phyloP scores from a whole-genome alignment of 371 early-diverging fungal genomes.

The Mortierella sp. region DNA sequence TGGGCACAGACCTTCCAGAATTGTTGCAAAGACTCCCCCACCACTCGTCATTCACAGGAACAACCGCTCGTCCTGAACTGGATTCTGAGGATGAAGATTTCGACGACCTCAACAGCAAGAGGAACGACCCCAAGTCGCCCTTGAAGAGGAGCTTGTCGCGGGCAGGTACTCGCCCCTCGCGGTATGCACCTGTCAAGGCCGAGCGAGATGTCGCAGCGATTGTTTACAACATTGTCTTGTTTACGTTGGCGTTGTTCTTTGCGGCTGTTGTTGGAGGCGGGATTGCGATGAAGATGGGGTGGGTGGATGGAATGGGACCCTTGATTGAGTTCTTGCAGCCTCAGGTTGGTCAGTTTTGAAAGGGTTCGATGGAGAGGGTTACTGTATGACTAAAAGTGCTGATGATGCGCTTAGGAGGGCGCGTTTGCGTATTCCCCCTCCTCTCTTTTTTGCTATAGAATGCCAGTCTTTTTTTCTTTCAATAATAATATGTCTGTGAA shows the following conservation, averaged over 20 bases:
- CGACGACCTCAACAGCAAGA: conserved; percentile 1
- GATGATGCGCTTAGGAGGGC: no score
- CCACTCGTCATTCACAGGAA: conserved; percentile 47
- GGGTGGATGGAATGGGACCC: conserved; percentile 40
- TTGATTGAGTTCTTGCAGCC: conserved; percentile 44
- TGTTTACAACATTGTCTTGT: conserved; percentile 42
- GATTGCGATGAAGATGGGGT: conserved; percentile 47
- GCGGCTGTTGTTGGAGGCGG: conserved; percentile 45
- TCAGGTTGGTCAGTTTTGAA: background rate
- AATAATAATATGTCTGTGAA: no score
- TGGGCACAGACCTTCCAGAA: conserved; percentile 57
- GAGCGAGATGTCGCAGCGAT: conserved; percentile 40
- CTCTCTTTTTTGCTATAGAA: no score
- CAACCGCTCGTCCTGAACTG: conserved; percentile 42
- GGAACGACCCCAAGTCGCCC: background rate
- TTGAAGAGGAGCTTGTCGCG: conserved; percentile 22
- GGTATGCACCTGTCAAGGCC: conserved; percentile 49
- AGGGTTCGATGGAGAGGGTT: background rate
- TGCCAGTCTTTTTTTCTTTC: no score
- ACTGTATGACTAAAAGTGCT: background rate
- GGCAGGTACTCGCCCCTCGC: conserved; percentile 32
- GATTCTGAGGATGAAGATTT: conserved; percentile 35
- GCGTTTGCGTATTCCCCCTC: no score
- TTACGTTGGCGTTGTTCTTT: conserved; percentile 49
- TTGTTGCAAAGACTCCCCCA: conserved; percentile 51